Evolutionary conservation across 805 yeast species (phyloP), one percentile per base, ranked within the genome.

Genomic region (Wickerhamomyces canadensis): DNA sequence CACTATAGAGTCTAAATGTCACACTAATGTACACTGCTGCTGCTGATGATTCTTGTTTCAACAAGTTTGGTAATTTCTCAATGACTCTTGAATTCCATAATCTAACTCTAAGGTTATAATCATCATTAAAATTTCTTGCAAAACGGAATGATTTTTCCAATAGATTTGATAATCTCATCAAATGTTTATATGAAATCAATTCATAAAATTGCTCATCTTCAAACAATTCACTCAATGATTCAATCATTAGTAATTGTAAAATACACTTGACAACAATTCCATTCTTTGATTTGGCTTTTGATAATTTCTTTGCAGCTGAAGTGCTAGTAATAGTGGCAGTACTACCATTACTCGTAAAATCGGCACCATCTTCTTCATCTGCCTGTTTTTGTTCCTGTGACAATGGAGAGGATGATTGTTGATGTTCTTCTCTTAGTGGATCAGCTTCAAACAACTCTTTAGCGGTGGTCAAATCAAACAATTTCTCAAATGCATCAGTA

Each of bases 261-360:
- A 93, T 94, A 62, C 97, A 87, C 60, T 89, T 89, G 32, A 88
- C 86, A 30, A 93, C 95, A 54, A 91, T 86, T 0, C 83, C 70
- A 19, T 86, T 78, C 52, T 80, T 81, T 17, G 76, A 75, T 41
- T 67, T 48, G 46, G 21, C 45, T 38, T 34, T 45, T 42, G 32
- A 7, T 16, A 34, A 21, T 4, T 37, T 32, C 19, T 25, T 34
- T 10, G 34, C 34, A 14, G 30, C 21, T 33, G 53, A 52, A 19
- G 58, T 60, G 14, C 55, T 55, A 7, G 23, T 7, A 21, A 53
- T 51, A 18, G 58, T 10, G 10, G 23, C 10, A 10, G 23, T 60
- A 14, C 55, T 55, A 17, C 57, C 59, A 38, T 54, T 58, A 26
- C 35, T 29, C 11, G 56, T 67, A 22, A 59, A 56, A 26, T 41